A percentile compares a stretch with the other conserved stretches of the same genome.
Evolutionary conservation across 2,329 filamentous ascomycete genomes (phyloP).

Genomic region (Exophiala bonariae): DNA sequence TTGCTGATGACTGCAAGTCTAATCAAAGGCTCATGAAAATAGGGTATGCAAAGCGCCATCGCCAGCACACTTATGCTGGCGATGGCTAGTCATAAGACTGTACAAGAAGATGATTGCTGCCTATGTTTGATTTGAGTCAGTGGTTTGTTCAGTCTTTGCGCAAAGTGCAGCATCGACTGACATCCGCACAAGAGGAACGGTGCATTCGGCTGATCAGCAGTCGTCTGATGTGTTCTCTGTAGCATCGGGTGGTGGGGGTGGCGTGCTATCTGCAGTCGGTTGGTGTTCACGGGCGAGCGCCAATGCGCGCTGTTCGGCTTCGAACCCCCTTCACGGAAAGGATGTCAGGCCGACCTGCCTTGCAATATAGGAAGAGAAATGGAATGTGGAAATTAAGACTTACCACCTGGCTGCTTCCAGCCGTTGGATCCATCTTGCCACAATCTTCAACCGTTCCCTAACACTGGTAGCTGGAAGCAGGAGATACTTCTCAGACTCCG

Average conservation of each 20-base stretch:
- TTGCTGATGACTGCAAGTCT: slow-evolving; percentile 11
- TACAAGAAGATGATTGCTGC: slow-evolving; percentile 34
- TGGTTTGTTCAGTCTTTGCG: slow-evolving; percentile 11
- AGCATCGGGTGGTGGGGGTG: too few relatives aligned
- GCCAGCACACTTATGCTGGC: slow-evolving; percentile 7
- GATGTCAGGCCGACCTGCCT: slow-evolving; percentile 23
- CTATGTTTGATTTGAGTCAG: slow-evolving; percentile 25
- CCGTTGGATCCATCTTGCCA: slow-evolving; percentile 73
- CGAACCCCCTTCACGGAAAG: slow-evolving; percentile 21
- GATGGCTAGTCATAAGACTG: slow-evolving; percentile 44
- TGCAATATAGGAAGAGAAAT: slow-evolving; percentile 13
- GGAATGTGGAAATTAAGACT: slow-evolving; percentile 41
- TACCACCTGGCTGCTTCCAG: slow-evolving; percentile 70
- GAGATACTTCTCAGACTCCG: slow-evolving; percentile 75
- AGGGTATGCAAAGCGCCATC: slow-evolving; percentile 14
- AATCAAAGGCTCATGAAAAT: slow-evolving; percentile 10
- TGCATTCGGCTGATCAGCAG: too few relatives aligned
- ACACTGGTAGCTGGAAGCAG: slow-evolving; percentile 74
- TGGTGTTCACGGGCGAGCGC: slow-evolving; percentile 9
- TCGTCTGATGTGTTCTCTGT: slow-evolving; percentile 1
- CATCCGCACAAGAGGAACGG: neutral
- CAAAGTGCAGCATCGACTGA: neutral
- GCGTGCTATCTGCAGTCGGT: too few relatives aligned
- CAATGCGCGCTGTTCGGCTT: slow-evolving; percentile 11
- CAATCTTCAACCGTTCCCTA: slow-evolving; percentile 78